Evolutionary conservation across 345 rosid species (phyloP), one percentile per base, ranked within the genome.

Genomic region (Zanthoxylum bungeanum): DNA sequence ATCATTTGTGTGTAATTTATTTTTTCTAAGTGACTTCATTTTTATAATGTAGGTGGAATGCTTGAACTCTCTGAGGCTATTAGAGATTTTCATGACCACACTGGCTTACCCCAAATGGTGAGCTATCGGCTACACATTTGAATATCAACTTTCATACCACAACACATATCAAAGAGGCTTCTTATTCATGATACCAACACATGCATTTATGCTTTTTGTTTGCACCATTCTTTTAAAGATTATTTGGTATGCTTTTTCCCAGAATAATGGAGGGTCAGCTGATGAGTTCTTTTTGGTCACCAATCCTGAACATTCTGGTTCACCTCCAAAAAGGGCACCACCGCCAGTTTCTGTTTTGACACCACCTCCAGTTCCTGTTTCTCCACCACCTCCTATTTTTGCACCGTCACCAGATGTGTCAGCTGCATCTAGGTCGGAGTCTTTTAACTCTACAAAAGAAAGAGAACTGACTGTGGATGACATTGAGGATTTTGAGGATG

Each of bases 391-490:
- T 50, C 78, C 90, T 73, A 69, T 82, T 64, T 77, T 79, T 75
- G 81, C 85, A 42, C 77, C 83, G 49, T 87, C 91, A 22, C 86
- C 89, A 25, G 62, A 64, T 68, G 63, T 73, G 71, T 83, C 93
- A 46, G 78, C 86, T 63, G 71, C 75, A 39, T 73, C 81, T 76
- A 87, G 83, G 68, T 87, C 96, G 37, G 97, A 84, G 27, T 95
- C 98, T 69, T 76, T 90, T 75, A 84, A 84, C 80, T 92, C 98
- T 63, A 66, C 83, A 21, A 86, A 60, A 75, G 92, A 68, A 61
- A 89, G 78, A 71, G 99, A 95, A 78, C 88, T 95, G 63, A 92
- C 98, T 67, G 96, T 95, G 63, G 99, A 95, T 84, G 99, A 95
- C 80, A 95, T 95, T 84, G 98, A 95, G 37, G 98, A 92, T 85